A percentile compares a stretch with the other conserved stretches of the same genome.
These are phyloP conservation scores for Lumnitzera littorea DNA, from an alignment of 345 rosid genomes.

Conservation along the genomic window DNA sequence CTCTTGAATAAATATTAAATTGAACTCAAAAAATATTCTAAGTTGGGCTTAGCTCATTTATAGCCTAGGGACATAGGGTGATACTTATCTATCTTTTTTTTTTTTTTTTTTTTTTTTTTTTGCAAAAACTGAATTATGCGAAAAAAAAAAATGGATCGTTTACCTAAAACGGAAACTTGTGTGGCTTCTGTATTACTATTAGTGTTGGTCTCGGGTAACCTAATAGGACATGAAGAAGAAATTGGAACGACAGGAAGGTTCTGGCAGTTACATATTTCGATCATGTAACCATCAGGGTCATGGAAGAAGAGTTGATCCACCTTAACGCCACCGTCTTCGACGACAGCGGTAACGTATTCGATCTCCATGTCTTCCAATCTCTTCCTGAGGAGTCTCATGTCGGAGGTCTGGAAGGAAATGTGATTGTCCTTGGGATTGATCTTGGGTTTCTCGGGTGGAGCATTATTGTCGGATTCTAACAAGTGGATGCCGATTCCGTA, in stretches of 20 bases:
- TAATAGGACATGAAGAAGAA: slow-evolving; percentile 33
- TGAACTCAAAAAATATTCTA: too few species aligned
- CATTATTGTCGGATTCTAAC: slow-evolving; percentile 22
- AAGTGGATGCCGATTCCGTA: slow-evolving; percentile 40
- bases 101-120: too few species aligned
- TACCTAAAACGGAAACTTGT: slow-evolving; percentile 16
- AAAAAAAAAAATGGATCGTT: too few species aligned
- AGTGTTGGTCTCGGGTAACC: slow-evolving; percentile 17
- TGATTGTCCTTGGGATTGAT: slow-evolving; percentile 51
- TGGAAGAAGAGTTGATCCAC: slow-evolving; percentile 51
- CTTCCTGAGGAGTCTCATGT: slow-evolving; percentile 24
- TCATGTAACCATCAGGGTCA: slow-evolving; percentile 43
- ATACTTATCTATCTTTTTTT: too few species aligned
- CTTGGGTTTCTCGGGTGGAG: slow-evolving; percentile 19
- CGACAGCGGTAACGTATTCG: slow-evolving; percentile 35
- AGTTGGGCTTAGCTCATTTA: too few species aligned
- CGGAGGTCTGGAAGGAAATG: slow-evolving; percentile 39
- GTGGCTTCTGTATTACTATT: neutral
- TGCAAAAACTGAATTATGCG: too few species aligned
- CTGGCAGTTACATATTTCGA: slow-evolving; percentile 28
- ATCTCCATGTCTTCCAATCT: slow-evolving; percentile 27
- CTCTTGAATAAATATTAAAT: too few species aligned
- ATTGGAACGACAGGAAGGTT: slow-evolving; percentile 39
- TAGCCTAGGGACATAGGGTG: too few species aligned
- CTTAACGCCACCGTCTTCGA: slow-evolving; percentile 36